Percentiles rank a stretch among this genome's conserved stretches.
These are phyloP conservation scores for Calonectria crousiana DNA, from an alignment of 2,329 filamentous ascomycete species.

Conservation along the genomic window DNA sequence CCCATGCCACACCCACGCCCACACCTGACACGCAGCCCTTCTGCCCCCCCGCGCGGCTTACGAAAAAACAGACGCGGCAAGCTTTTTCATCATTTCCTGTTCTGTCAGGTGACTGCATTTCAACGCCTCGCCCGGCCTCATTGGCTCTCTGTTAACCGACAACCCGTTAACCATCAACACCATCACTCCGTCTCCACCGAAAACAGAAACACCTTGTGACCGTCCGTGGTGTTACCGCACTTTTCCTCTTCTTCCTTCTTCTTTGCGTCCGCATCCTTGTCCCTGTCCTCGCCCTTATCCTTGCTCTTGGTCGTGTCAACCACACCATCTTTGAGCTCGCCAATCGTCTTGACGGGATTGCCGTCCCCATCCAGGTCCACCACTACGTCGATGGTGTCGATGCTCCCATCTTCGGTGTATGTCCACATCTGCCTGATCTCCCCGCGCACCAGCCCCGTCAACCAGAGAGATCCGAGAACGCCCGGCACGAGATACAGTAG, in stretches of 20 bases:
- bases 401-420: constrained; percentile 79
- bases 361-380: constrained; percentile 66
- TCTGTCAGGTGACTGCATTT: neutral
- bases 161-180: neutral
- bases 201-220: constrained; percentile 49
- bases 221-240: constrained; percentile 31
- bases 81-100: neutral
- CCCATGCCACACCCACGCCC: neutral
- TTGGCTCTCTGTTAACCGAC: neutral
- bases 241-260: constrained; percentile 35
- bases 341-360: constrained; percentile 56
- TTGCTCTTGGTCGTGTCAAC: constrained; percentile 50
- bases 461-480: constrained; percentile 80
- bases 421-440: constrained; percentile 83
- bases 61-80: constrained; percentile 6
- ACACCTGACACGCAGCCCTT: neutral
- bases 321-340: constrained; percentile 53
- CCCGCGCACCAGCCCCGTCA: constrained; percentile 77
- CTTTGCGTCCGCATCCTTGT: constrained; percentile 28
- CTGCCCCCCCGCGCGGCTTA: neutral
- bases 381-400: constrained; percentile 67
- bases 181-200: constrained; percentile 46
- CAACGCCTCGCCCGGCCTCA: neutral
- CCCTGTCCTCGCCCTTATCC: constrained; percentile 43
- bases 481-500: constrained; percentile 92